Evolutionary conservation across 2,329 filamentous ascomycete species (phyloP).

Genomic region (Aaosphaeria pasadenensis): DNA sequence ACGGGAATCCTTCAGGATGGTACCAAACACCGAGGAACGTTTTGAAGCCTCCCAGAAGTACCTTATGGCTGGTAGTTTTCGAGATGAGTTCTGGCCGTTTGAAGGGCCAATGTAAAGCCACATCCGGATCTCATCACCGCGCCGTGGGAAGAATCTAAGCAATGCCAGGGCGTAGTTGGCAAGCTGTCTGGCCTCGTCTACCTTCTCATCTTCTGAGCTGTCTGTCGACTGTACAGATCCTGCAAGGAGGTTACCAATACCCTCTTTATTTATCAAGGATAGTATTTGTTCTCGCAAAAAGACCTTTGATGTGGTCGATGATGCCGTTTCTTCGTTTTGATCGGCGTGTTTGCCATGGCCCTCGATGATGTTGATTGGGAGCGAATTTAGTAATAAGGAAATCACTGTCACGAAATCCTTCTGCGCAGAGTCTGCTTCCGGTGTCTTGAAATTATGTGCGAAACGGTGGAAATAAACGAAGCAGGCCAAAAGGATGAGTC

Average conservation of each 20-base stretch:
- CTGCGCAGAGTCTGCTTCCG: slow-evolving; percentile 43
- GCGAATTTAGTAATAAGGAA: slow-evolving; percentile 54
- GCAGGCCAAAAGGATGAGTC: slow-evolving; percentile 58
- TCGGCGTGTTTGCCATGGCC: slow-evolving; percentile 36
- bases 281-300: slow-evolving; percentile 65
- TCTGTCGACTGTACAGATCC: slow-evolving; percentile 38
- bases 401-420: slow-evolving; percentile 56
- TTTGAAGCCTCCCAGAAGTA: slow-evolving; percentile 78
- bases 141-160: slow-evolving; percentile 76
- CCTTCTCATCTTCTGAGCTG: slow-evolving; percentile 33
- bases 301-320: slow-evolving; percentile 36
- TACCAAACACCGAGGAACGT: slow-evolving; percentile 55
- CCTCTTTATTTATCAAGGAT: slow-evolving; percentile 71
- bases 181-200: slow-evolving; percentile 66
- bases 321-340: slow-evolving; percentile 20
- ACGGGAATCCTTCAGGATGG: slow-evolving; percentile 56
- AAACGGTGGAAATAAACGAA: slow-evolving; percentile 58
- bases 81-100: slow-evolving; percentile 33
- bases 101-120: slow-evolving; percentile 80
- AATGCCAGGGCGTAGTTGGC: slow-evolving; percentile 86
- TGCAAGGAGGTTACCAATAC: slow-evolving; percentile 63
- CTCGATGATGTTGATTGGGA: slow-evolving; percentile 56
- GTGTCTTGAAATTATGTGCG: slow-evolving; percentile 40
- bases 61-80: slow-evolving; percentile 63
- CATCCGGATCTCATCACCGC: slow-evolving; percentile 89